Evolutionary conservation across 176 grass and related monocot genomes (phyloP).

Genomic region (Carex cristatella): DNA sequence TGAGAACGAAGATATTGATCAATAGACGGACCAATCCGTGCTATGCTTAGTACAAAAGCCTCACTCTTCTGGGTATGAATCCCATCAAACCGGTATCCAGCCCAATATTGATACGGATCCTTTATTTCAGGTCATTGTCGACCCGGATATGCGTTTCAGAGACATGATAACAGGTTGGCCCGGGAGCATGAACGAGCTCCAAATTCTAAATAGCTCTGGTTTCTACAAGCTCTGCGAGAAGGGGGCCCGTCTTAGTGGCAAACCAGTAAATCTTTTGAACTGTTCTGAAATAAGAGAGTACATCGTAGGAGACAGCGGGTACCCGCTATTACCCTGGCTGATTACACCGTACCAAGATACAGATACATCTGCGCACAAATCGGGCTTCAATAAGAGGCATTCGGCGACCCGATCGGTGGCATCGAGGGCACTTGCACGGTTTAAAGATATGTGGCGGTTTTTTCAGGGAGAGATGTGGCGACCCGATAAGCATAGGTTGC

Average conservation of each 20-base stretch:
- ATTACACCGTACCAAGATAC: constrained; percentile 68
- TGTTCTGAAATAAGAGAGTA: constrained; percentile 56
- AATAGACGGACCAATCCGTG: too few species aligned
- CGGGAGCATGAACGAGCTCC: constrained; percentile 63
- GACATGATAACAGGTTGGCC: constrained; percentile 87
- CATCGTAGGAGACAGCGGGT: constrained; percentile 63
- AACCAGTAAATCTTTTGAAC: constrained; percentile 37
- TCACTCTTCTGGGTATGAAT: neutral
- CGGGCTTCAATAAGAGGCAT: constrained; percentile 59
- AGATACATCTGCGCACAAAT: constrained; percentile 24
- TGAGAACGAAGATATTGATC: too few species aligned
- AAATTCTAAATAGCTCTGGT: constrained; percentile 60
- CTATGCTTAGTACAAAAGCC: too few species aligned
- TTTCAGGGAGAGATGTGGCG: constrained; percentile 96
- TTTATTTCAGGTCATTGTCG: constrained; percentile 59
- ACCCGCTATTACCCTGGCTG: constrained; percentile 79
- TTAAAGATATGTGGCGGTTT: constrained; percentile 89
- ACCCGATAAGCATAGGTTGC: constrained; percentile 78
- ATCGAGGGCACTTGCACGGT: constrained; percentile 46
- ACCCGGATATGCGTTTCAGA: constrained; percentile 74
- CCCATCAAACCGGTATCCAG: neutral
- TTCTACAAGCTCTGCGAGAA: constrained; percentile 69
- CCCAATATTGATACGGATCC: neutral
- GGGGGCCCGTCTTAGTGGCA: constrained; percentile 47
- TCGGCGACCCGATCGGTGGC: constrained; percentile 34